Base-by-base conservation (phyloP, 2,329 filamentous ascomycete species). In the Pyricularia pennisetigena region DNA sequence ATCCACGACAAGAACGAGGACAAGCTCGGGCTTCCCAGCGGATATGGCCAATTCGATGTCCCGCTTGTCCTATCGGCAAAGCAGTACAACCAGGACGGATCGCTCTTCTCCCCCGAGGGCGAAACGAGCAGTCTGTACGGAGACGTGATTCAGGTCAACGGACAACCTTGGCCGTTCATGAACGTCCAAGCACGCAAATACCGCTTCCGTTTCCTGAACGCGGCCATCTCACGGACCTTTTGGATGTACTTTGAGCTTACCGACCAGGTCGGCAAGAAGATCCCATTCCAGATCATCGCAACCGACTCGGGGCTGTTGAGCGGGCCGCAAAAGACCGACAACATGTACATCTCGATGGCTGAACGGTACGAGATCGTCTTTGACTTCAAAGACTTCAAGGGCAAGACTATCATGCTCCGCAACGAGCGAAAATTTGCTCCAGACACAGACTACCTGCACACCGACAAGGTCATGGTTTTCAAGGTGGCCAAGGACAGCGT, bases 151-250 rank as follows among this genome's bases (percentile, higher is more conserved):
- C 79, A 84, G 63, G 83, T 85, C 70, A 85, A 86, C 70, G 81
- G 80, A 4, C 80, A 82, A 70, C 84, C 83, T 3, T 86, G 84
- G 84, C 84, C 84, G 3, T 85, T 77, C 70, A 71, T 84, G 59
- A 77, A 79, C 8, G 83, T 85, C 3, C 81, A 86, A 73, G 82
- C 82, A 4, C 79, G 84, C 72, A 85, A 85, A 72, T 86, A 86
- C 74, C 81, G 83, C 28, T 79, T 86, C 70, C 76, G 83, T 8
- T 72, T 85, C 20, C 78, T 83, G 32, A 78, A 85, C 71, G 79
- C 80, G 16, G 74, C 78, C 26, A 72, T 82, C 68, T 78, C 75
- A 32, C 73, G 79, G 69, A 74, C 79, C 2, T 85, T 82, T 70
- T 72, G 78, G 8, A 73, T 85, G 16, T 82, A 79, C 69, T 75